Conservation (phyloP, 352 stramenopile species). For the Pythium plurisporium region DNA sequence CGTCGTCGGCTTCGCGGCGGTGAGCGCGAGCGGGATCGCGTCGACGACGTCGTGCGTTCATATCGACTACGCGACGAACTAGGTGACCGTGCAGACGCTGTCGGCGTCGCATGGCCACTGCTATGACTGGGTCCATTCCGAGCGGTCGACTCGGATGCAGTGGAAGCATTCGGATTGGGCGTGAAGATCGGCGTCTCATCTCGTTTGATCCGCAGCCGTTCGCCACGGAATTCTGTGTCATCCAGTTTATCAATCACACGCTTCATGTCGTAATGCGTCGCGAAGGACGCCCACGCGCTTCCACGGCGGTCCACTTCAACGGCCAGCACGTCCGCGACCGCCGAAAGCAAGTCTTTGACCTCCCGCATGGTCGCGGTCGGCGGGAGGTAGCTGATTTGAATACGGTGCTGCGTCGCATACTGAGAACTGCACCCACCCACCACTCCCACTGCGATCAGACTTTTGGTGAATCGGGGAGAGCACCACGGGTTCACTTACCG, state of each 20-base stretch:
- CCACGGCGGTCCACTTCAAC: constrained; percentile 63
- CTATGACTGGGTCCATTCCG: neutral
- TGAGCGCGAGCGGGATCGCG: constrained; percentile 19
- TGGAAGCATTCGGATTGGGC: neutral
- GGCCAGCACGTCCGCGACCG: constrained; percentile 57
- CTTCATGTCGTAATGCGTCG: constrained; percentile 51
- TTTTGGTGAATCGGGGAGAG: no score
- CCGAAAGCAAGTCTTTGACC: constrained; percentile 60
- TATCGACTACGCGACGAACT: constrained; percentile 19
- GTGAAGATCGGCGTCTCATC: neutral
- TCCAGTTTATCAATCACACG: constrained; percentile 53
- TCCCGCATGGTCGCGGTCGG: constrained; percentile 49
- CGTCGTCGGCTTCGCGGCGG: constrained; percentile 27
- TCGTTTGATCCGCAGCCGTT: constrained; percentile 36
- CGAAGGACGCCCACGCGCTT: constrained; percentile 59
- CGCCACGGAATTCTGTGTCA: constrained; percentile 37
- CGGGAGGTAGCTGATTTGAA: constrained; percentile 43
- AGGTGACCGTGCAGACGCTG: neutral
- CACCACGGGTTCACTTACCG: constrained; percentile 7
- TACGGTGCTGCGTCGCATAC: constrained; percentile 47
- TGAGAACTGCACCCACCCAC: constrained; percentile 17
- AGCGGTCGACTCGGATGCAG: neutral
- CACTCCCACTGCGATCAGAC: no score
- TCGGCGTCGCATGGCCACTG: neutral
- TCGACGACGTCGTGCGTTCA: constrained; percentile 6